Base-by-base conservation (phyloP, 2,329 filamentous ascomycete species). In the Pseudogymnoascus sp. region DNA sequence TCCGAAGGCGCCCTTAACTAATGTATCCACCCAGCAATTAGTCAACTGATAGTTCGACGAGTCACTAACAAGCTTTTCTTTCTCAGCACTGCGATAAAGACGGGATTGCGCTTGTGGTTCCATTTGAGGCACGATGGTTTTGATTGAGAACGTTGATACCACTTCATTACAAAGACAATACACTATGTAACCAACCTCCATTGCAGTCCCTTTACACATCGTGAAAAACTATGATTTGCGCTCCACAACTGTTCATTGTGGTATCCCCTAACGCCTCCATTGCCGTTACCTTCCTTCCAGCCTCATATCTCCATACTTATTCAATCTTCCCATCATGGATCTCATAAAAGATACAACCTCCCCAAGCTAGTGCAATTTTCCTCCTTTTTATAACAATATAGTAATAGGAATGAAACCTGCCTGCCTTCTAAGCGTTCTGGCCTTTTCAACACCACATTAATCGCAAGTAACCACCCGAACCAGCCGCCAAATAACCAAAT, bases 81-180 rank as follows among this genome's bases (percentile, higher is more conserved):
- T 55, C 29, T 55, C 48, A 8, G 29, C n/a, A 17, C 25, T 55
- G 9, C 48, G 21, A 13, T 13, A 33, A 55, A 55, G 15, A 55
- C n/a, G 27, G 48, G 48, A 9, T 35, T 55, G 13, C 10, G 48
- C n/a, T 33, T n/a, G 15, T 55, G 29, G 35, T 17, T 29, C 27
- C 48, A 6, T 55, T 33, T 33, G 48, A 35, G 48, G 48, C 48
- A 17, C 6, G 15, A 33, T 55, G 5, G 2, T 55, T 55, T 55
- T 21, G 12, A 29, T 10, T 15, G 42, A 33, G 29, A 51, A 31
- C 41, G 21, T 6, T 44, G 5, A 12, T 44, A 51, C 29, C 29
- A 55, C n/a, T 35, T 55, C 48, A 55, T 55, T 55, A 55, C 48
- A 55, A 55, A 35, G 15, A 55, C 27, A 55, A 55, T 55, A 55